phyloP scores from a whole-genome alignment of 805 yeast species.

The Schizosaccharomyces osmophilus region DNA sequence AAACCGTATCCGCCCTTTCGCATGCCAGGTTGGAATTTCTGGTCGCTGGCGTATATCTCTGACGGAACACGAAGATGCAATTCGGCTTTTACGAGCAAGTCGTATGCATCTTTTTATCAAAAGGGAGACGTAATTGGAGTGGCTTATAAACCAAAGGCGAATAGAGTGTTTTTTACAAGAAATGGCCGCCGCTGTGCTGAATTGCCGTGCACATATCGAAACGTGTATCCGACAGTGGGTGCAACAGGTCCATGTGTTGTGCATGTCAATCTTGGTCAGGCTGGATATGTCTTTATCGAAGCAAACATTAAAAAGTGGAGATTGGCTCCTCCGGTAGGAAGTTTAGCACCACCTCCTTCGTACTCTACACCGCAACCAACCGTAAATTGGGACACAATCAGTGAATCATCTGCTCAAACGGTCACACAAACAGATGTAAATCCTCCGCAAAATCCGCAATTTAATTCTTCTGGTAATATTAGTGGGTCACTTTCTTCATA shows the following conservation, averaged over 20 bases:
- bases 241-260: conserved; percentile 57
- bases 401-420: background rate
- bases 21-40: conserved; percentile 73
- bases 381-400: conserved; percentile 18
- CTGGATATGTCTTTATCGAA: conserved; percentile 74
- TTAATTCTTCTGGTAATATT: too few relatives aligned
- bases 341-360: conserved; percentile 80
- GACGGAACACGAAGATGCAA: conserved; percentile 57
- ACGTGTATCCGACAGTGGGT: conserved; percentile 73
- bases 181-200: conserved; percentile 79
- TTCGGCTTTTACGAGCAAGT: conserved; percentile 40
- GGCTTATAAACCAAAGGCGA: conserved; percentile 61
- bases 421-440: background rate
- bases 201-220: conserved; percentile 16
- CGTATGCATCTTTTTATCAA: conserved; percentile 32
- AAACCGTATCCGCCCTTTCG: conserved; percentile 85
- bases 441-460: background rate
- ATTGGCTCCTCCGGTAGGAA: conserved; percentile 71
- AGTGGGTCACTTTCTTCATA: background rate
- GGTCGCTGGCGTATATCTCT: conserved; percentile 71
- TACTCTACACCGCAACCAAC: conserved; percentile 43
- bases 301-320: conserved; percentile 93
- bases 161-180: conserved; percentile 77
- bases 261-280: conserved; percentile 75
- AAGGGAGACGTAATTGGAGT: conserved; percentile 86